Base-by-base conservation (phyloP, 345 rosid species). In the Eutrema japonicum region DNA sequence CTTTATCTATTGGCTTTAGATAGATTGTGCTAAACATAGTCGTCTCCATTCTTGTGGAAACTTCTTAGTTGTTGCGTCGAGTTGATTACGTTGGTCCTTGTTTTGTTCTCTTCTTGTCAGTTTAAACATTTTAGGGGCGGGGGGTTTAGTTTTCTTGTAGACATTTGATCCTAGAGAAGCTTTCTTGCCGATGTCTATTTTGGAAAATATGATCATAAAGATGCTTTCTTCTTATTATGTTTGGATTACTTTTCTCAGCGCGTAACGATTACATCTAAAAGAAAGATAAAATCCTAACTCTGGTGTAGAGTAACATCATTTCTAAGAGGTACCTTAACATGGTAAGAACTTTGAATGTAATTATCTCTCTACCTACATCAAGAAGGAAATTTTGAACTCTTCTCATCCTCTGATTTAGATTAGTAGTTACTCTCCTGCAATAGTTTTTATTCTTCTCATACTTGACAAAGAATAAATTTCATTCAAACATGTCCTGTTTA, bases 271-370 rank as follows among this genome's bases (percentile, higher is more conserved):
- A 33, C 77, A 36, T 64, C 16, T 0, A 35, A 47, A 37, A 12
- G 49, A n/a, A 64, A 18, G 61, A 71, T 18, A 32, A 61, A 41
- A 2, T 27, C 58, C 42, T 7, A n/a, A 56, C 6, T 10, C 22
- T 0, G 64, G 64, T 54, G 45, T 52, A 43, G 18, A 51, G 22
- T 0, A 65, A 43, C 70, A 33, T 45, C 38, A 37, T 45, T 43
- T 51, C 57, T 3, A 54, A 35, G 70, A 18, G 57, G 74, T 70
- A 58, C 8, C 53, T 69, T 42, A 18, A 12, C 71, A 74, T 74
- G 78, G 78, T 74, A 74, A 66, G 78, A 57, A 58, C 40, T 30
- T 22, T 13, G 26, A 13, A 13, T 66, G 35, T 40, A n/a, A 46
- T 8, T 46, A 42, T 29, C 50, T 48, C 40, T 50, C 32, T 70